Evolutionary conservation across 2,329 filamentous ascomycete species (phyloP), one percentile per base, ranked within the genome.

Genomic region (Ophiocordyceps robertsii): DNA sequence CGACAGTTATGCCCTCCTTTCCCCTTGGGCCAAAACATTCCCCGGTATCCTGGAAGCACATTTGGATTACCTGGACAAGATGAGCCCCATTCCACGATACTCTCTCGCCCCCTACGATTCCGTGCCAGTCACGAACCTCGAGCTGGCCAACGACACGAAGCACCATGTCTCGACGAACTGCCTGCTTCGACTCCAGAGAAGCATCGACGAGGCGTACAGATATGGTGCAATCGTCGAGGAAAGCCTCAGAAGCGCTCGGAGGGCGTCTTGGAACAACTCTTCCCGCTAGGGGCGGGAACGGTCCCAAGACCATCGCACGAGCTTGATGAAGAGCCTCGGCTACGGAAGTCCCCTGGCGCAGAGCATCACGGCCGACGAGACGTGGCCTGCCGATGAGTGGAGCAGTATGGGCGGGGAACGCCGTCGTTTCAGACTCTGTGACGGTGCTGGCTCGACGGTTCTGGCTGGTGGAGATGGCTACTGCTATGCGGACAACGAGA

Each of bases 261-360:
- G 17, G 7, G 12, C 36, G 36, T 21, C 36, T 13, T 14, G 14
- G 6, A 24, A 5, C 24, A 32, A n/a, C 33, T 32, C 8, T 37
- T 47, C 33, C 35, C 45, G n/a, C 29, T 43, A 16, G 46, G 7
- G 8, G 36, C 27, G 14, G 33, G 21, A 16, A 3, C 24, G 36
- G 2, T 13, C 38, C 2, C 16, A 30, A 6, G 45, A 29, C 17
- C 41, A 44, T 12, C 29, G 40, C 1, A 33, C 42, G 0, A 10
- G 5, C 1, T 21, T 53, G 11, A 52, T 51, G 51, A 51, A 47
- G 37, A 56, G 49, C 38, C 39, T 29, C 2, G 51, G 55, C 2
- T 37, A 45, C 6, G 46, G 51, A 7, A 59, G 55, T 24, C 50
- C 52, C 1, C 41, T 59, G 6, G 36, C 40, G 0, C 50, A 52